Base-by-base conservation (phyloP, 805 yeast genomes). In the Cyberlindnera veronae region DNA sequence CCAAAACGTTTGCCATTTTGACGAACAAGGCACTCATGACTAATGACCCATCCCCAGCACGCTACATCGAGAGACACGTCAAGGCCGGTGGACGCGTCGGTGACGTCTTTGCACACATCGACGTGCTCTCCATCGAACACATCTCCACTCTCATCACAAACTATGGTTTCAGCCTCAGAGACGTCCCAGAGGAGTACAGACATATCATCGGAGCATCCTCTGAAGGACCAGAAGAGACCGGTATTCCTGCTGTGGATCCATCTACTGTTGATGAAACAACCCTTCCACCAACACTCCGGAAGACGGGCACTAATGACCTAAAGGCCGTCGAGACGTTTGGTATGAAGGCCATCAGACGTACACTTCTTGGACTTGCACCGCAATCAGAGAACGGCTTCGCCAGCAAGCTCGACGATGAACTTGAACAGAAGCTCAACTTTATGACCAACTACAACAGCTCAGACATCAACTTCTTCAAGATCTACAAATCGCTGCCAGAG, bases 321-420 rank as follows among this genome's bases (percentile, higher is more conserved):
- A 62, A 64, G 34, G 71, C 95, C 1, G 95, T 87, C 8, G 81
- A 79, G 32, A 77, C 95, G 0, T 76, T 79, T 45, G 95, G 93
- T 11, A 72, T 89, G 64, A 81, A 81, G 49, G 82, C 81, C 13
- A 81, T 90, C 44, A 77, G 91, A 58, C 86, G 84, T 51, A 76
- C 91, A 3, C 67, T 89, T 29, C 57, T 78, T 17, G 84, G 81
- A 1, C 59, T 80, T 57, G 35, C 52, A 58, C 43, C 62, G 51
- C 39, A 60, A 39, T 12, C 34, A 40, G 58, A 45, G 54, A 58
- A 48, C 42, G 50, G 50, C 32, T 54, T 63, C 30, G 46, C 64
- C 19, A 47, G 60, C 13, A 63, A 67, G 8, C 51, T 67, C 27
- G 54, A 44, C 47, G 53, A 39, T 45, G 62, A 55, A 50, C 64